Conservation (phyloP, 805 yeast genomes). For the Candida tammaniensis region DNA sequence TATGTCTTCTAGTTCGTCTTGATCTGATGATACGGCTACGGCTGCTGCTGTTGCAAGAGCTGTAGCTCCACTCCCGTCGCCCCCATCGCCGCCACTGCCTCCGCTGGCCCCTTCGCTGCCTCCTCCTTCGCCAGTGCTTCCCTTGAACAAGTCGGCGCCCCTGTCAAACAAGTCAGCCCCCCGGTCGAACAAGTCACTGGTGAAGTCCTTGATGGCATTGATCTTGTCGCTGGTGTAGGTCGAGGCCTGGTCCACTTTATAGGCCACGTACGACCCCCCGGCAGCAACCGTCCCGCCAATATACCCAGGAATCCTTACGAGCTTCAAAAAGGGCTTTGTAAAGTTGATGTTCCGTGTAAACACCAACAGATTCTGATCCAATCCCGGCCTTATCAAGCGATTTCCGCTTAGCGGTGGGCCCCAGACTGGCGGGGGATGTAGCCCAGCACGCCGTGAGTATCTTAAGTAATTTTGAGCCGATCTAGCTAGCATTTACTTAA, state of each 20-base stretch:
- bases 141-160: slow-evolving; percentile 13
- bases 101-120: slow-evolving; percentile 20
- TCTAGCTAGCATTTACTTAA: too few species aligned
- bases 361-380: not conserved
- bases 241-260: slow-evolving; percentile 87
- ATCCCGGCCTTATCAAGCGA: too few species aligned
- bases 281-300: slow-evolving; percentile 92
- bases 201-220: slow-evolving; percentile 57
- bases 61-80: slow-evolving; percentile 33
- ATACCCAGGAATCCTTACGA: slow-evolving; percentile 68
- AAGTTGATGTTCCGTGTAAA: slow-evolving; percentile 32
- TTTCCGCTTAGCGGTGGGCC: too few species aligned
- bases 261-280: slow-evolving; percentile 88
- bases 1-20: slow-evolving; percentile 45
- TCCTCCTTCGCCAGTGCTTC: slow-evolving; percentile 7
- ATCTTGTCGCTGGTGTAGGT: slow-evolving; percentile 67
- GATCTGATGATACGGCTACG: slow-evolving; percentile 12
- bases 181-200: slow-evolving; percentile 51
- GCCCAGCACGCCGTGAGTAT: too few species aligned
- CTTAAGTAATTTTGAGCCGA: too few species aligned
- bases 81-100: slow-evolving; percentile 27
- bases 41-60: slow-evolving; percentile 54
- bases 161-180: slow-evolving; percentile 42
- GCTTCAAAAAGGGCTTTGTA: slow-evolving; percentile 49
- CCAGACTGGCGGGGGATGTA: too few species aligned